phyloP scores from a whole-genome alignment of 495 filamentous ascomycete genomes.

The Xylaria castorea region DNA sequence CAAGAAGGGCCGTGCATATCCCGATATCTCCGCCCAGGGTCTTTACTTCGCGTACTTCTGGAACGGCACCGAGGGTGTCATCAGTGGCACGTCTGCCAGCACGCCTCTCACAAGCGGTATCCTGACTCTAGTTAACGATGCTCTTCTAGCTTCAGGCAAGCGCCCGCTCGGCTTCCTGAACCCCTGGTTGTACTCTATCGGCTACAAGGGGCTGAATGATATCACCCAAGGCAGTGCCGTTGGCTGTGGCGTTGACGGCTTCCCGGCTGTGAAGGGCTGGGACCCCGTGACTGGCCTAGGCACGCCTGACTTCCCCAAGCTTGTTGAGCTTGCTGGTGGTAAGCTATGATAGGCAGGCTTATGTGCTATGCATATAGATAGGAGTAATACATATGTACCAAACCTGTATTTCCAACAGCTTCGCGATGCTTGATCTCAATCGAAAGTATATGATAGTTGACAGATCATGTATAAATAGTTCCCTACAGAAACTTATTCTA shows the following conservation, averaged over 20 bases:
- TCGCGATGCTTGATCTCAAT: neutral
- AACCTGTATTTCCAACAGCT: neutral
- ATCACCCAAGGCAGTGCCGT: constrained; percentile 64
- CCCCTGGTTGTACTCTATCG: constrained; percentile 71
- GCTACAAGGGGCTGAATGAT: constrained; percentile 65
- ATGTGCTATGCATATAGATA: neutral
- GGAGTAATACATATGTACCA: neutral
- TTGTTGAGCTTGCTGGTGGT: constrained; percentile 27
- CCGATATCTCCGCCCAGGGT: constrained; percentile 72
- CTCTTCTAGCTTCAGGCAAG: constrained; percentile 60
- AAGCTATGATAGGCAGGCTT: constrained; percentile 1
- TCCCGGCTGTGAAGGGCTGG: constrained; percentile 51
- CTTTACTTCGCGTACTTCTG: constrained; percentile 46
- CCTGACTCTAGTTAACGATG: constrained; percentile 72
- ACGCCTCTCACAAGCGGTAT: constrained; percentile 69
- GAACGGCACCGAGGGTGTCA: constrained; percentile 46
- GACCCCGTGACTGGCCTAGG: constrained; percentile 57
- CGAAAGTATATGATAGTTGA: neutral
- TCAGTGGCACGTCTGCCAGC: constrained; percentile 70
- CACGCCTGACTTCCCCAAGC: constrained; percentile 41
- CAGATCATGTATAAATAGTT: too few relatives aligned
- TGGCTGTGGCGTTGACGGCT: constrained; percentile 62
- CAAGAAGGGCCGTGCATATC: constrained; percentile 69
- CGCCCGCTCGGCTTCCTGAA: constrained; percentile 75
- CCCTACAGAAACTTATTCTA: too few relatives aligned